A percentile compares a stretch with the other conserved stretches of the same genome.
These are phyloP conservation scores for Neopestalotiopsis sp. DNA, from an alignment of 2,329 filamentous ascomycete species.

Conservation along the genomic window DNA sequence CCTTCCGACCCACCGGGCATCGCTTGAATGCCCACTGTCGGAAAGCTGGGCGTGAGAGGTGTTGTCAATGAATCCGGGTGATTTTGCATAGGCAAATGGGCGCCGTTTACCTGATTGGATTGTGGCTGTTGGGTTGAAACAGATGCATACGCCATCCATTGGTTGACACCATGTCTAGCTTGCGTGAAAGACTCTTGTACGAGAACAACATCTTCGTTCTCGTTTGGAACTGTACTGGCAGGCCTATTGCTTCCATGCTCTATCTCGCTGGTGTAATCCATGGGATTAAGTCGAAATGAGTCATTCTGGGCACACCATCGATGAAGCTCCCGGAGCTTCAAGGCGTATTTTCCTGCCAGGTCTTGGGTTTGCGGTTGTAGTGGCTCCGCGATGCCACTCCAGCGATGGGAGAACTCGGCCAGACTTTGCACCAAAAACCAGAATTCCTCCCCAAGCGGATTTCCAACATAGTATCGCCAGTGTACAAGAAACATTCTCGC, in stretches of 20 bases:
- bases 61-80: neutral
- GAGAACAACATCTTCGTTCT: neutral
- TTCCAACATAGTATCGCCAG: constrained; percentile 17
- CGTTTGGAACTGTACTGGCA: no score
- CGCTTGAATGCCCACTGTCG: neutral
- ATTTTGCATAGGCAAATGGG: neutral
- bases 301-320: constrained; percentile 19
- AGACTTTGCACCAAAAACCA: constrained; percentile 34
- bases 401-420: constrained; percentile 30
- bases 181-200: neutral
- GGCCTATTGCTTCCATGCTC: constrained; percentile 5
- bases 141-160: constrained; percentile 1
- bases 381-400: constrained; percentile 21
- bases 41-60: neutral
- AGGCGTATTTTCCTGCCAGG: constrained; percentile 29
- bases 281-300: constrained; percentile 19
- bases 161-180: neutral
- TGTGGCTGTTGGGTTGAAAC: neutral
- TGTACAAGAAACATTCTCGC: constrained; percentile 42
- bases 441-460: constrained; percentile 16
- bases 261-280: constrained; percentile 20
- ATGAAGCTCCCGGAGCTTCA: constrained; percentile 24
- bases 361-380: neutral
- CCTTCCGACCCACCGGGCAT: neutral
- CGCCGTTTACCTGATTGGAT: neutral